Conservation (phyloP, 2,329 filamentous ascomycete genomes). For the Fusarium secorum region DNA sequence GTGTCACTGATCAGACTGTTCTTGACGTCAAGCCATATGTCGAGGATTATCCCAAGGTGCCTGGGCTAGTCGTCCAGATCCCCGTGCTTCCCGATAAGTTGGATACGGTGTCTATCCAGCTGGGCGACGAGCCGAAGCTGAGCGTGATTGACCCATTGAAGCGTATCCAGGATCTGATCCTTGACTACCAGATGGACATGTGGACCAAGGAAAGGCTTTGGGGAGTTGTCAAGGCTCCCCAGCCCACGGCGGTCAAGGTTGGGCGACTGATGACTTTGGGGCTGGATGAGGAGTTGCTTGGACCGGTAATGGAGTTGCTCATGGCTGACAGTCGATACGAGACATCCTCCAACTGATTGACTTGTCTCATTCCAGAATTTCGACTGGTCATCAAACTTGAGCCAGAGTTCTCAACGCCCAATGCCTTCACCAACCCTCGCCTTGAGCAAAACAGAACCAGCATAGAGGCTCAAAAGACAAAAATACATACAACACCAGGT, state of each 20-base stretch:
- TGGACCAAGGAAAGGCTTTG: constrained; percentile 40
- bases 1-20: neutral
- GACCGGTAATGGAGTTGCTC: constrained; percentile 41
- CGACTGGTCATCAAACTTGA: neutral
- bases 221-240: constrained; percentile 24
- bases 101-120: neutral
- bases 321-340: constrained; percentile 38
- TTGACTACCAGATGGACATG: constrained; percentile 43
- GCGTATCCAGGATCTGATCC: constrained; percentile 28
- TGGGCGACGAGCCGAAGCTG: constrained; percentile 15
- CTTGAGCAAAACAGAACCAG: neutral
- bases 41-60: constrained; percentile 17
- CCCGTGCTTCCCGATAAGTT: neutral
- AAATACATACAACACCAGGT: neutral
- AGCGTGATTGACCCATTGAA: constrained; percentile 20
- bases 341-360: neutral
- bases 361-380: neutral
- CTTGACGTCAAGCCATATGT: neutral
- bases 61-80: constrained; percentile 23
- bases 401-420: neutral
- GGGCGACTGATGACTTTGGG: constrained; percentile 38
- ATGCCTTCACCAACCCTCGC: neutral
- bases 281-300: constrained; percentile 35
- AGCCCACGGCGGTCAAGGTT: constrained; percentile 30
- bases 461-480: neutral